A percentile compares a stretch with the other conserved stretches of the same genome.
These are phyloP conservation scores for Berberis vulgaris DNA, from an alignment of 164 flowering plant species.

Conservation along the genomic window DNA sequence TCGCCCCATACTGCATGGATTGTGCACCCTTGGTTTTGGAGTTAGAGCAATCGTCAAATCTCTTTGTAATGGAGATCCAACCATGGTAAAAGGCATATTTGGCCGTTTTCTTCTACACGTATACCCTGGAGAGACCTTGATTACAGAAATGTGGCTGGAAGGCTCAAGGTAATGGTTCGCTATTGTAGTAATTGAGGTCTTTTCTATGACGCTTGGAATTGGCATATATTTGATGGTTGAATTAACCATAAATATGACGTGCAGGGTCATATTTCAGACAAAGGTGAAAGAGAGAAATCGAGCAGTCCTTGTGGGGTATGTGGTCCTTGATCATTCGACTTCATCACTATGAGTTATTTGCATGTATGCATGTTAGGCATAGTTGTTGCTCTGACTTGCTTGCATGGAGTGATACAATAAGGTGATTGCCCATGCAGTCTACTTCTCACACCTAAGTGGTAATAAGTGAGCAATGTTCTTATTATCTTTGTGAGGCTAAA, in stretches of 20 bases:
- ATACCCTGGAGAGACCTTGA: constrained; percentile 82
- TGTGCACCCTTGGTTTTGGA: constrained; percentile 92
- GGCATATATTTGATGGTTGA: neutral
- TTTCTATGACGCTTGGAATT: too few species aligned
- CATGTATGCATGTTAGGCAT: neutral
- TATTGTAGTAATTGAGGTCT: too few species aligned
- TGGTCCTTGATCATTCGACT: constrained; percentile 36
- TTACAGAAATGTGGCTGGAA: constrained; percentile 94
- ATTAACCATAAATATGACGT: constrained; percentile 7
- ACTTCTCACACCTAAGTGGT: too few species aligned
- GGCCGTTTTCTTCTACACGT: constrained; percentile 84
- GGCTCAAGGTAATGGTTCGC: constrained; percentile 40
- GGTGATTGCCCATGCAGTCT: too few species aligned
- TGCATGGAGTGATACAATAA: too few species aligned
- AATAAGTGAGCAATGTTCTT: too few species aligned
- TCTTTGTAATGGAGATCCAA: constrained; percentile 62
- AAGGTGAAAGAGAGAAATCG: constrained; percentile 77
- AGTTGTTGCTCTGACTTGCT: too few species aligned
- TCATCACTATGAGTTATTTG: constrained; percentile 34
- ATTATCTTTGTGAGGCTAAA: too few species aligned
- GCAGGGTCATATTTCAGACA: constrained; percentile 73
- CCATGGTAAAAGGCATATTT: constrained; percentile 49
- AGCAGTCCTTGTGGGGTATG: constrained; percentile 69
- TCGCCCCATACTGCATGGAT: constrained; percentile 86
- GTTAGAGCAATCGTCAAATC: constrained; percentile 72